A percentile compares a stretch with the other conserved stretches of the same genome.
Evolutionary conservation across 495 filamentous ascomycete genomes (phyloP).

Genomic region (Pseudotulostoma volvatum): DNA sequence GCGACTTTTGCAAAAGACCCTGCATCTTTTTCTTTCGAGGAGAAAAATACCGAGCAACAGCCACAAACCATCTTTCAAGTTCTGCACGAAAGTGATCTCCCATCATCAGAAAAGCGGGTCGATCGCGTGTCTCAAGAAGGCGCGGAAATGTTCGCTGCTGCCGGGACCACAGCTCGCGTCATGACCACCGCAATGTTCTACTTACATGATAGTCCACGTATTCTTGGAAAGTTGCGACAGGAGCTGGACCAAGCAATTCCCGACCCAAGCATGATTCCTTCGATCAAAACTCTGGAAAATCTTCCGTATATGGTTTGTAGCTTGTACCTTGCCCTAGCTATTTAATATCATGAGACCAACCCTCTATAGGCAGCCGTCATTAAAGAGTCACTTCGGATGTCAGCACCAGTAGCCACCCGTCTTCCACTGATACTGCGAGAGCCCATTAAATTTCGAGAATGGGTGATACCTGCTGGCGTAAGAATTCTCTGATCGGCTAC

Average conservation of each 20-base stretch:
- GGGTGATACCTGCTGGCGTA: slow-evolving; percentile 18
- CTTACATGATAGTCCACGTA: too few relatives aligned
- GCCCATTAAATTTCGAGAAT: slow-evolving; percentile 8
- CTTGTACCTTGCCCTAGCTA: not conserved
- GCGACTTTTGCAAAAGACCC: too few relatives aligned
- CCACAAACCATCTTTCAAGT: too few relatives aligned
- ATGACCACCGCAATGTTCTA: too few relatives aligned
- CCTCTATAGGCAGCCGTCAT: slow-evolving; percentile 33
- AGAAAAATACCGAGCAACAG: too few relatives aligned
- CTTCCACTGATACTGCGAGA: slow-evolving; percentile 24
- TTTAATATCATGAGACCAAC: not conserved
- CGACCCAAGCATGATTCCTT: not conserved
- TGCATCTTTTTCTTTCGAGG: too few relatives aligned
- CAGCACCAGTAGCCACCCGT: slow-evolving; percentile 18
- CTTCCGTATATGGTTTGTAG: slow-evolving; percentile 19
- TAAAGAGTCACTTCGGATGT: slow-evolving; percentile 38
- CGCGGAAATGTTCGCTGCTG: too few relatives aligned
- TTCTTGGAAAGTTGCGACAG: slow-evolving; percentile 5
- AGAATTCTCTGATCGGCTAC: too few relatives aligned
- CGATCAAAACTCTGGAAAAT: slow-evolving; percentile 11
- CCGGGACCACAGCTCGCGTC: too few relatives aligned
- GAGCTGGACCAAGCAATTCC: slow-evolving; percentile 11
- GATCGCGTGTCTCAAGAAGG: too few relatives aligned
- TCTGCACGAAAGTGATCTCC: too few relatives aligned
- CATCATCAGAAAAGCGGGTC: too few relatives aligned